Percentiles rank a stretch among this genome's conserved stretches.
phyloP scores from a whole-genome alignment of 495 filamentous ascomycete genomes.

The Aspergillus indologenus region DNA sequence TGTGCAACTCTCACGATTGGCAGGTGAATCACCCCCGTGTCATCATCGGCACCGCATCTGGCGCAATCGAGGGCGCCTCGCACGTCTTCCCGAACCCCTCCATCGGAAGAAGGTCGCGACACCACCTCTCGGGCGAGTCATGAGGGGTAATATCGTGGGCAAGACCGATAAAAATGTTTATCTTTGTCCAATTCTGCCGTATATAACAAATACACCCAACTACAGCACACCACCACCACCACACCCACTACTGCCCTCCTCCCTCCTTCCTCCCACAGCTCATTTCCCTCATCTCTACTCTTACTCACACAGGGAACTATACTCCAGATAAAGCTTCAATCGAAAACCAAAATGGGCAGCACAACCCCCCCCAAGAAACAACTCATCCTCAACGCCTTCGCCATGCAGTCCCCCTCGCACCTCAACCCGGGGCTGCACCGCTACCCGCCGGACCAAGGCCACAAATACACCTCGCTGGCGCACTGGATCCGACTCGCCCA shows the following conservation, averaged over 20 bases:
- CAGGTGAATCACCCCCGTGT: too few species aligned
- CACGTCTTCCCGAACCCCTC: slow-evolving; percentile 1
- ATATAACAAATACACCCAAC: too few species aligned
- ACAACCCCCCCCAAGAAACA: slow-evolving; percentile 35
- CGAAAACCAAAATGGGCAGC: neutral
- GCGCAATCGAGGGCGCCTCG: neutral
- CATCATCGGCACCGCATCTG: neutral
- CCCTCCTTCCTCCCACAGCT: too few species aligned
- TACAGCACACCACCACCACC: too few species aligned
- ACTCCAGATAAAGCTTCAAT: too few species aligned
- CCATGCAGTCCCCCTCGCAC: slow-evolving; percentile 48
- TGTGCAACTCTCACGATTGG: too few species aligned
- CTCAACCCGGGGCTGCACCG: slow-evolving; percentile 50
- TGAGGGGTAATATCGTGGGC: too few species aligned
- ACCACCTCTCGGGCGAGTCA: neutral
- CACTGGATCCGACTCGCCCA: slow-evolving; percentile 46
- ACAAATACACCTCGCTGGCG: slow-evolving; percentile 45
- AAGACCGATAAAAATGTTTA: slow-evolving; percentile 3
- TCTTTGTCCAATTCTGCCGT: too few species aligned
- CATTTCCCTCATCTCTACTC: too few species aligned
- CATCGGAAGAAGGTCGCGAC: neutral
- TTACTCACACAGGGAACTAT: too few species aligned
- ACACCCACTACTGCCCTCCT: too few species aligned
- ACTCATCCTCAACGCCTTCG: slow-evolving; percentile 58
- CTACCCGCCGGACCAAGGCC: slow-evolving; percentile 46